Evolutionary conservation across 108 stramenopile species (phyloP), one percentile per base, ranked within the genome.

Genomic region (Skeletonema menzelii): DNA sequence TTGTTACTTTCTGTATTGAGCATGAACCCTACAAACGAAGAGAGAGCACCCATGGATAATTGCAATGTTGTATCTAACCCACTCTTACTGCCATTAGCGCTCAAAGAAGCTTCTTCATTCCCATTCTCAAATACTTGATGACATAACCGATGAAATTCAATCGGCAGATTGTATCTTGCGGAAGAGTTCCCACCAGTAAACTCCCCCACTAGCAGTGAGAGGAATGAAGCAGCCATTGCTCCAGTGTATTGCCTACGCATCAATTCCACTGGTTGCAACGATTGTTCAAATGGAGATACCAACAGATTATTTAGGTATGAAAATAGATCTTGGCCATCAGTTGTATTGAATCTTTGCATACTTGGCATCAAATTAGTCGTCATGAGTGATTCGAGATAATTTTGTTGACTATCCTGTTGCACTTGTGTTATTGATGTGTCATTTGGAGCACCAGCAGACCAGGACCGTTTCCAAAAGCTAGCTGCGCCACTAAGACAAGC

Each of bases 401-500:
- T 58, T 61, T 63, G 63, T 15, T 59, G 28, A 24, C 32, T 67
- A 11, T 69, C 75, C 26, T 67, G 37, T 19, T 58, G 24, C 22
- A 35, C 53, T 11, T 11, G 46, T 47, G 15, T 13, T 10, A 27
- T 27, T 34, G 58, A 27, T 22, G 28, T 38, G 24, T 60, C 38
- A 17, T 40, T 42, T 28, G 58, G 17, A 8, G 14, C 28, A 34
- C 24, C 65, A 0, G 35, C 28, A 15, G 55, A 65, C 94, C 94
- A 95, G 27, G 69, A 66, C 59, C 94, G 77, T 65, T 95, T 95
- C 86, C 87, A 92, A 66, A 95, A 82, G 37, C 83, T 75, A 17
- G 88, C 87, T 12, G 84, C 79, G 10, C 88, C 71, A 56, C 75
- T 86, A 14, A 82, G 85, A 70, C 82, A 88, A 0, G 91, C 86